Evolutionary conservation across 2,329 filamentous ascomycete species (phyloP).

Genomic region (Trichoderma harzianum): DNA sequence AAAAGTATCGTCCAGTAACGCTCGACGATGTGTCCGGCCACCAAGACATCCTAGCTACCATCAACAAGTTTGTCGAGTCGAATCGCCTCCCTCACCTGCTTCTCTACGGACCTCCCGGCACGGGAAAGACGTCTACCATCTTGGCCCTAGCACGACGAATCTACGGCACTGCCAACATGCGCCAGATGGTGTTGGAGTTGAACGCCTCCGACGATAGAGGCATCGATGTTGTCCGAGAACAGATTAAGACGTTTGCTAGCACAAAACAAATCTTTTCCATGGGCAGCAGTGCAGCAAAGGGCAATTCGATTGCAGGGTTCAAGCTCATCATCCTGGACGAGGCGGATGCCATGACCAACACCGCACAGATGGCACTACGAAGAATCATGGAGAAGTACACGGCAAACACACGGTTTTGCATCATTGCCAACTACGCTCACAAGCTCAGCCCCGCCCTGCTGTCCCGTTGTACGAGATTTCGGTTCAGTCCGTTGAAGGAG

Average conservation of each 20-base stretch:
- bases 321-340: conserved; percentile 98
- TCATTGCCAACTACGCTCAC: conserved; percentile 98
- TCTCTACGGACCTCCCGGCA: conserved; percentile 93
- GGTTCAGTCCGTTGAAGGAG: conserved; percentile 91
- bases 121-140: conserved; percentile 95
- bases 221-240: conserved; percentile 95
- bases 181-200: conserved; percentile 97
- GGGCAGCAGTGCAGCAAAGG: conserved; percentile 49
- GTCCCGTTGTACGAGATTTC: conserved; percentile 89
- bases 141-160: conserved; percentile 89
- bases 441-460: conserved; percentile 91
- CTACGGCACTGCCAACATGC: conserved; percentile 87
- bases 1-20: conserved; percentile 90
- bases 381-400: conserved; percentile 99
- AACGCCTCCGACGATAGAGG: conserved; percentile 97
- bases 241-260: conserved; percentile 98
- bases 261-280: conserved; percentile 92
- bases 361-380: conserved; percentile 93
- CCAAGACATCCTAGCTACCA: conserved; percentile 93
- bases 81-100: conserved; percentile 94
- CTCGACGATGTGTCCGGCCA: conserved; percentile 93
- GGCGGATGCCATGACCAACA: conserved; percentile 99
- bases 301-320: conserved; percentile 64
- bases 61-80: conserved; percentile 94
- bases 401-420: conserved; percentile 93